A percentile compares a stretch with the other conserved stretches of the same genome.
These are phyloP conservation scores for Penicillium glabrum DNA, from an alignment of 2,329 filamentous ascomycete genomes.

Conservation along the genomic window DNA sequence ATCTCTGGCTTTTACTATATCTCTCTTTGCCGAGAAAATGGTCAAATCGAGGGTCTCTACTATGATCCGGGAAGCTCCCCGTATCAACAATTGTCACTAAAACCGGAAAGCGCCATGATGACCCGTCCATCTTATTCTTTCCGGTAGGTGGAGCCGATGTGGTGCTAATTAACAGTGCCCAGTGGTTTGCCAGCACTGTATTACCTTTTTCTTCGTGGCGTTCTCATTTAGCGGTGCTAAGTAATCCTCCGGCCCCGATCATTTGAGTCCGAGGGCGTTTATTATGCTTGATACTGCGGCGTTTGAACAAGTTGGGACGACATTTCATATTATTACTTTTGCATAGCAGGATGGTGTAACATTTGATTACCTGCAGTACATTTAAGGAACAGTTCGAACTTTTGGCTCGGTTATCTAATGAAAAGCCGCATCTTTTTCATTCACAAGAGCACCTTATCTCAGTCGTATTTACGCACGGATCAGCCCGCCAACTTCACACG, in stretches of 20 bases:
- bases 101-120: constrained; percentile 42
- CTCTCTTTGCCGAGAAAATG: constrained; percentile 46
- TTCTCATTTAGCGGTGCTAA: background rate
- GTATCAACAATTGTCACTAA: constrained; percentile 48
- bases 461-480: background rate
- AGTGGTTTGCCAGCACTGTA: background rate
- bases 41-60: constrained; percentile 50
- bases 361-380: constrained; percentile 5
- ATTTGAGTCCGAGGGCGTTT: background rate
- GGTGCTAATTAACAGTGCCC: background rate
- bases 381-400: background rate
- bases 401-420: background rate
- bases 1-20: constrained; percentile 55
- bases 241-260: background rate
- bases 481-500: background rate
- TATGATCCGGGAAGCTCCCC: constrained; percentile 52
- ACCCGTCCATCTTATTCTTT: constrained; percentile 45
- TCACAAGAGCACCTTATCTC: background rate
- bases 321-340: constrained; percentile 2
- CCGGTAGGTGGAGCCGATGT: constrained; percentile 26
- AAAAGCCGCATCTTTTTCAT: background rate
- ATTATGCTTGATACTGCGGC: background rate
- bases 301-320: constrained; percentile 2
- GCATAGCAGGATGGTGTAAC: constrained; percentile 17
- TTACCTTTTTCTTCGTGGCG: background rate